Conservation (phyloP, 2,329 filamentous ascomycete genomes). For the Blastomyces gilchristii region DNA sequence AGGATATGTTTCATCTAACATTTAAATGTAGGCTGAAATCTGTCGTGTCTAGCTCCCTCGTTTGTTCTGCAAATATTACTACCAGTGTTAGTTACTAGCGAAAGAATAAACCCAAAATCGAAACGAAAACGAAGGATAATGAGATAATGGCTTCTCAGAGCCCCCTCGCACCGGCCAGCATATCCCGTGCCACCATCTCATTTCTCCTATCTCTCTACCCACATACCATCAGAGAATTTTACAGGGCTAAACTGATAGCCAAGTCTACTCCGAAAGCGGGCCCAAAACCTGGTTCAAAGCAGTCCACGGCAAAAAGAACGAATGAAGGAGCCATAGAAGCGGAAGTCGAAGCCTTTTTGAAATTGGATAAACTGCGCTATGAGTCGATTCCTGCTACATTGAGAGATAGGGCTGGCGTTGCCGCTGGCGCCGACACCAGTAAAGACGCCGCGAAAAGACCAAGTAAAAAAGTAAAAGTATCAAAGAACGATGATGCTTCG, state of each 20-base stretch:
- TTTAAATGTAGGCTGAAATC: not conserved
- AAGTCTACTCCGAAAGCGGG: slow-evolving; percentile 9
- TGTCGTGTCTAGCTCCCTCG: not conserved
- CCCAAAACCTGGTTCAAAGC: slow-evolving; percentile 1
- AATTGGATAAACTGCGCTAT: slow-evolving; percentile 33
- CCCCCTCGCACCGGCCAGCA: slow-evolving; percentile 8
- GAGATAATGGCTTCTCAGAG: not conserved
- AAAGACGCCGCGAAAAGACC: slow-evolving; percentile 8
- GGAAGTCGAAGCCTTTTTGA: slow-evolving; percentile 22
- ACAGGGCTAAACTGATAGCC: slow-evolving; percentile 16
- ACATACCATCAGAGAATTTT: slow-evolving; percentile 16
- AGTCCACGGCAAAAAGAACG: not conserved
- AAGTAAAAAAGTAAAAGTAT: slow-evolving; percentile 13
- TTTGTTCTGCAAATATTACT: not conserved
- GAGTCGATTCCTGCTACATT: slow-evolving; percentile 23
- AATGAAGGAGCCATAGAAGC: slow-evolving; percentile 13
- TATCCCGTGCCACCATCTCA: slow-evolving; percentile 10
- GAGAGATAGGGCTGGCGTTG: slow-evolving; percentile 9
- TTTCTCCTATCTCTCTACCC: slow-evolving; percentile 17
- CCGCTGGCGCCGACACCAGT: not conserved
- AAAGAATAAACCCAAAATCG: not conserved
- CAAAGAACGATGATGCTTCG: slow-evolving; percentile 13
- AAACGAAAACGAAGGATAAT: not conserved
- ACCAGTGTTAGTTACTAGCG: not conserved
- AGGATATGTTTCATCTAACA: too few relatives aligned